These are phyloP conservation scores for Cryptosporidium sp. DNA, from an alignment of 169 alveolate species.

Conservation along the genomic window DNA sequence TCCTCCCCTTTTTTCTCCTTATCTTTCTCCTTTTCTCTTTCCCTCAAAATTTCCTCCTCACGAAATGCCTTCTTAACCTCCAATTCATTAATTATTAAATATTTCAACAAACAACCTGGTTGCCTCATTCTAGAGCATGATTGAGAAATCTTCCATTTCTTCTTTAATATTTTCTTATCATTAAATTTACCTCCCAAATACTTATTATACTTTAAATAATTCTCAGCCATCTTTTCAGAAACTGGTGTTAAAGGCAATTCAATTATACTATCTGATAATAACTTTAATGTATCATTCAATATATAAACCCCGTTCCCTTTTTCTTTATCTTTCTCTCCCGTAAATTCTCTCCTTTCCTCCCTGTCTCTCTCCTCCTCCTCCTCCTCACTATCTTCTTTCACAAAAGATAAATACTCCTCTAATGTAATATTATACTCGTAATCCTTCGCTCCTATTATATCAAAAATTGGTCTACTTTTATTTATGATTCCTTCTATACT, in stretches of 20 bases:
- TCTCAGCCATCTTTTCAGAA: constrained; percentile 38
- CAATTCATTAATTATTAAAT: constrained; percentile 16
- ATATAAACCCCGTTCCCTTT: neutral
- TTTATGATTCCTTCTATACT: neutral
- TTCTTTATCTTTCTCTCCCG: neutral
- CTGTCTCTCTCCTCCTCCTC: neutral
- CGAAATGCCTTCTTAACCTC: neutral
- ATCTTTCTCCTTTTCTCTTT: neutral
- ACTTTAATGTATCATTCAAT: constrained; percentile 17
- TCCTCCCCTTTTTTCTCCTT: neutral
- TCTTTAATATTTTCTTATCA: constrained; percentile 15
- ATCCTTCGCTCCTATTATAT: constrained; percentile 43
- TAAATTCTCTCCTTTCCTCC: neutral
- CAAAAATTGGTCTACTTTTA: constrained; percentile 32
- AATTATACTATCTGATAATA: constrained; percentile 22
- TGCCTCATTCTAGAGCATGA: constrained; percentile 65
- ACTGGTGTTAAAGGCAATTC: constrained; percentile 42
- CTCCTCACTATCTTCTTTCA: neutral
- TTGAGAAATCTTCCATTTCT: constrained; percentile 59
- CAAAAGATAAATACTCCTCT: constrained; percentile 60
- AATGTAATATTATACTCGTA: constrained; percentile 22
- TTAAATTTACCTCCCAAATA: constrained; percentile 21
- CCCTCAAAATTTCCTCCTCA: constrained; percentile 1
- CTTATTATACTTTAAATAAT: constrained; percentile 23
- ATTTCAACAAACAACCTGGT: constrained; percentile 65